Base-by-base conservation (phyloP, 2,329 filamentous ascomycete genomes). In the Septoria linicola region DNA sequence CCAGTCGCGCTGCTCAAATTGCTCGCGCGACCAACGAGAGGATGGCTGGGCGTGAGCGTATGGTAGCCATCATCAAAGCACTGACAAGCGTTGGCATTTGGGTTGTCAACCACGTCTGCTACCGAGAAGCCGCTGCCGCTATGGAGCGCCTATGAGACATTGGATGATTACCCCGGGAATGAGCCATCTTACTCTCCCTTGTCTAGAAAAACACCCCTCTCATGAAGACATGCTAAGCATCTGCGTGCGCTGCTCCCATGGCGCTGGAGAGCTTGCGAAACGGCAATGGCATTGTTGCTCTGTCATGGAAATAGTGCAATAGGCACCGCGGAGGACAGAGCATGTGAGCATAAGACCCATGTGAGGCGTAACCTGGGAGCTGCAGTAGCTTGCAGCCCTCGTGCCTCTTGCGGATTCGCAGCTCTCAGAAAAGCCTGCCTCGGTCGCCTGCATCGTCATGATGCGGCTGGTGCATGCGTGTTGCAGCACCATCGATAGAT, bases 1-100 rank as follows among this genome's bases (percentile, higher is more conserved):
- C 42, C 42, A 45, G 42, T 45, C 41, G 41, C 41, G 37, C 41
- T 16, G 16, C 19, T 11, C 37, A 41, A 14, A n/a, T n/a, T n/a
- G n/a, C n/a, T 41, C 13, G 27, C 27, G 13, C 27, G 13, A 30
- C 27, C 27, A 30, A 13, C 27, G n/a, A 34, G 14, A 34, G 4
- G n/a, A 6, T 13, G 31, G 42, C n/a, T 23, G 31, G 31, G n/a
- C n/a, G n/a, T n/a, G n/a, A n/a, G n/a, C n/a, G n/a, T n/a, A 3
- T 20, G 25, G 41, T 34, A n/a, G 42, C 30, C 14, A 16, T 45
- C 42, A 45, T 45, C 42, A 36, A 36, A 45, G 42, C 42, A 45
- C 42, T 21, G 31, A 45, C 42, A 23, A 19, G 19, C 42, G 31
- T 36, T 35, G 30, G 17, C 17, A 35, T 11, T 16, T n/a, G 41